Conservation (phyloP, 768 basidiomycete genomes). For the Macrolepiota dolichaula region DNA sequence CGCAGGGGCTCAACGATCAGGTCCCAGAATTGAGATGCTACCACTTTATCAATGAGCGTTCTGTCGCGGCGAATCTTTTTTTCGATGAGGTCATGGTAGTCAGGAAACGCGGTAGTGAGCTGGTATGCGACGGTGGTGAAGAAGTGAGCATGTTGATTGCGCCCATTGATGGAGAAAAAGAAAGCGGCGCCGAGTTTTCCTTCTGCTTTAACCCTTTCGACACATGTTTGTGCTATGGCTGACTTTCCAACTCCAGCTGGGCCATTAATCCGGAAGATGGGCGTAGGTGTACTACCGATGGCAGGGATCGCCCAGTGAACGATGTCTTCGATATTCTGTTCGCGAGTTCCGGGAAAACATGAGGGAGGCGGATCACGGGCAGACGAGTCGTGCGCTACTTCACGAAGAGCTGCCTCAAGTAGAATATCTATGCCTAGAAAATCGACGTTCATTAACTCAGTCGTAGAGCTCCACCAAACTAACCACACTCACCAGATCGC, state of each 20-base stretch:
- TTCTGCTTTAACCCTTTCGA: not conserved
- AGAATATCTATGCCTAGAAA: not conserved
- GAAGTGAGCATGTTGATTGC: not conserved
- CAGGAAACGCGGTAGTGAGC: not conserved
- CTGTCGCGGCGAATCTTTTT: not conserved
- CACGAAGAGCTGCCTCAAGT: not conserved
- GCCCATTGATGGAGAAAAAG: slow-evolving; percentile 2
- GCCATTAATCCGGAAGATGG: not conserved
- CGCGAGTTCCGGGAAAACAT: slow-evolving; percentile 1
- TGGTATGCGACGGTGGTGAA: slow-evolving; percentile 1
- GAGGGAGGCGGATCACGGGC: not conserved
- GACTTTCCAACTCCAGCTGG: not conserved
- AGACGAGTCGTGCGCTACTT: not conserved
- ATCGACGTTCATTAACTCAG: not conserved
- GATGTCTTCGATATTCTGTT: slow-evolving; percentile 10
- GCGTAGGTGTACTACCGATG: not conserved
- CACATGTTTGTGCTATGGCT: not conserved
- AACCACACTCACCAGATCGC: not conserved
- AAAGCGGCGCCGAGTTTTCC: slow-evolving; percentile 1
- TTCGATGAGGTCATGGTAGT: not conserved
- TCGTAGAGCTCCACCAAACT: not conserved
- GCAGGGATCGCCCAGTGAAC: slow-evolving; percentile 1
- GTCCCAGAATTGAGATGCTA: not conserved
- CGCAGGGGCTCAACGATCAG: not conserved
- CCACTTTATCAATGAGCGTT: not conserved